Evolutionary conservation across 1,284 basidiomycete species (phyloP).

Genomic region (Heterobasidion annosum): DNA sequence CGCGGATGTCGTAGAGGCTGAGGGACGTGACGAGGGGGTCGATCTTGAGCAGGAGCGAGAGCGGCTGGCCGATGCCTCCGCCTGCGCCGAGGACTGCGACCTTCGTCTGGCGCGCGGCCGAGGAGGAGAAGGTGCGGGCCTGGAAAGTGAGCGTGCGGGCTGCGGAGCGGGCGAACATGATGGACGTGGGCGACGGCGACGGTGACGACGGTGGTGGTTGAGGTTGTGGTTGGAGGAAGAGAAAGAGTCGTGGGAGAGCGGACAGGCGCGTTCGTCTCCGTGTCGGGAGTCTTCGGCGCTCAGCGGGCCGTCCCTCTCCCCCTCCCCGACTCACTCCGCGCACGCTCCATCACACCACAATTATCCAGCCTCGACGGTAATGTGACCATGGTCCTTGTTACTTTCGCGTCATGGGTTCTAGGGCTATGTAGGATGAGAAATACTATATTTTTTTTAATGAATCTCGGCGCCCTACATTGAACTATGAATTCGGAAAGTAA

Average conservation of each 20-base stretch:
- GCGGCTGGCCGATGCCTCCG: constrained; percentile 89
- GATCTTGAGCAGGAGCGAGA: constrained; percentile 82
- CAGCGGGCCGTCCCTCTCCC: not conserved
- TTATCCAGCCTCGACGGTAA: no score
- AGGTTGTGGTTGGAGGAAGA: constrained; percentile 2
- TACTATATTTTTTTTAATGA: no score
- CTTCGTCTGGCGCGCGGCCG: constrained; percentile 63
- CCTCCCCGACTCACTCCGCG: no score
- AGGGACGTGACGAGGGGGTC: constrained; percentile 76
- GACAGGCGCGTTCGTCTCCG: not conserved
- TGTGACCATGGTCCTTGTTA: no score
- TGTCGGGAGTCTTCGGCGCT: not conserved
- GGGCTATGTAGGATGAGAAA: no score
- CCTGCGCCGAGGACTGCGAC: constrained; percentile 89
- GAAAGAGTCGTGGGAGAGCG: not conserved
- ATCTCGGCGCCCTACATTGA: no score
- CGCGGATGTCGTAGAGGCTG: constrained; percentile 86
- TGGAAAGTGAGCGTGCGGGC: constrained; percentile 35
- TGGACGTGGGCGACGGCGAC: not conserved
- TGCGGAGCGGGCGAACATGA: constrained; percentile 32
- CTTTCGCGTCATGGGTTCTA: no score
- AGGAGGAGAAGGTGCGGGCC: constrained; percentile 73
- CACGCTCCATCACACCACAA: no score
- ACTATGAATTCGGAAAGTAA: no score
- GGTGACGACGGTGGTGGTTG: not conserved